Evolutionary conservation across 345 rosid species (phyloP).

Genomic region (Corchorus olitorius): DNA sequence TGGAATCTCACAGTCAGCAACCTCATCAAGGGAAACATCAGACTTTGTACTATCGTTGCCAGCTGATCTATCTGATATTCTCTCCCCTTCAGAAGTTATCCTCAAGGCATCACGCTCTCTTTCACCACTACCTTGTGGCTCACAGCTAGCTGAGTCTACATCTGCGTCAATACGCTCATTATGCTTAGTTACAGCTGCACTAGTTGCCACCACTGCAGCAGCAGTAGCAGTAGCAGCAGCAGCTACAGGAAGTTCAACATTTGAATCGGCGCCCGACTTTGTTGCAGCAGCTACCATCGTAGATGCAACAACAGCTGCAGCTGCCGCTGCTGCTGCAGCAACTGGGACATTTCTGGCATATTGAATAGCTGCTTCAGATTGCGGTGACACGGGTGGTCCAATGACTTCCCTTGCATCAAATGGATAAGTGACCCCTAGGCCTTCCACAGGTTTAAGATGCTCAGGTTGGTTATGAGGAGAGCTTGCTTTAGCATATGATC

Average conservation of each 20-base stretch:
- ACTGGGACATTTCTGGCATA: constrained; percentile 73
- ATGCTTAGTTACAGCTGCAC: constrained; percentile 73
- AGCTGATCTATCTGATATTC: constrained; percentile 59
- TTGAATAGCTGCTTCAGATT: constrained; percentile 45
- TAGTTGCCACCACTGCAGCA: constrained; percentile 89
- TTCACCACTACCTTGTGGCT: constrained; percentile 49
- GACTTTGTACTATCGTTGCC: constrained; percentile 67
- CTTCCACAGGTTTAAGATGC: constrained; percentile 45
- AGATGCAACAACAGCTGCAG: constrained; percentile 96
- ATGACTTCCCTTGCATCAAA: constrained; percentile 37
- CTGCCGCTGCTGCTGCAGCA: constrained; percentile 80
- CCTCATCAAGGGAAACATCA: constrained; percentile 70
- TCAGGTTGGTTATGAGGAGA: constrained; percentile 37
- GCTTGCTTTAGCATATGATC: constrained; percentile 38
- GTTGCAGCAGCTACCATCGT: constrained; percentile 92
- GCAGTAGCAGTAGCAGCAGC: constrained; percentile 97
- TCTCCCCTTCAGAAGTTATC: constrained; percentile 60
- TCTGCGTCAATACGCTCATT: constrained; percentile 63
- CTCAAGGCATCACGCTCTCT: constrained; percentile 33
- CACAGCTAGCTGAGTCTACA: constrained; percentile 49
- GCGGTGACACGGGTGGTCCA: constrained; percentile 41
- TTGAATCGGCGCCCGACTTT: constrained; percentile 64
- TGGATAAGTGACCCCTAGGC: constrained; percentile 32
- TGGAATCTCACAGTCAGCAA: constrained; percentile 83
- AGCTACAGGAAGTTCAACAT: constrained; percentile 81